Evolutionary conservation across 768 basidiomycete species (phyloP), one percentile per base, ranked within the genome.

Genomic region (Rickenella mellea): DNA sequence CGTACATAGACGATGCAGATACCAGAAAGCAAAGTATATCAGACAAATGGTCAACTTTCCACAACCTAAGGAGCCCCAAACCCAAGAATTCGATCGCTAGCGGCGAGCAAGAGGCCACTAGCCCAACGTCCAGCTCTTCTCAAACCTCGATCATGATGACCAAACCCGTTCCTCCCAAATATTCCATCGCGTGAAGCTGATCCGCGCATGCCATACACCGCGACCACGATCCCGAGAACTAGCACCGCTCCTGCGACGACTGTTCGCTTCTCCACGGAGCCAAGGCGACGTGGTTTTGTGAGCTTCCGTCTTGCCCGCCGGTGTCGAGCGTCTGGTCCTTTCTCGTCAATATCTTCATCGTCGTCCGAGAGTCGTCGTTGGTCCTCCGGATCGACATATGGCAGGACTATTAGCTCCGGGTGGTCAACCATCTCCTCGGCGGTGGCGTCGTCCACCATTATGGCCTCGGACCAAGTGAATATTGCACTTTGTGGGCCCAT

Each of bases 401-500:
- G 75, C 37, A 73, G 71, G 17, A 83, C 79, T 30, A 83, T 61
- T 32, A 76, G 64, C 32, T 72, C 72, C 1, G 76, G 74, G 19
- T 63, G 59, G 4, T 57, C 54, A 15, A 82, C 76, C 68, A 81
- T 76, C 6, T 61, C 55, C 58, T 83, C 83, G 3, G 80, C 81
- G 36, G 68, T 70, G 40, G 69, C 63, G 49, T 80, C 78, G 6
- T 58, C 50, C 1, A 73, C 75, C 31, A 75, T 57, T n/a, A 60
- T 57, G 1, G 57, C 39, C 50, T 78, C 73, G 14, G 70, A 73
- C 85, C 85, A 90, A 7, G 87, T 88, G 55, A 70, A 74, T 39
- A 86, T 64, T 27, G 74, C 82, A 52, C 83, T 87, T 51, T 83
- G 78, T 1, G 82, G 83, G 7, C 87, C 87, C 72, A 90, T 77